phyloP scores from a whole-genome alignment of 805 yeast species.

The Isabelozyma rhagii region DNA sequence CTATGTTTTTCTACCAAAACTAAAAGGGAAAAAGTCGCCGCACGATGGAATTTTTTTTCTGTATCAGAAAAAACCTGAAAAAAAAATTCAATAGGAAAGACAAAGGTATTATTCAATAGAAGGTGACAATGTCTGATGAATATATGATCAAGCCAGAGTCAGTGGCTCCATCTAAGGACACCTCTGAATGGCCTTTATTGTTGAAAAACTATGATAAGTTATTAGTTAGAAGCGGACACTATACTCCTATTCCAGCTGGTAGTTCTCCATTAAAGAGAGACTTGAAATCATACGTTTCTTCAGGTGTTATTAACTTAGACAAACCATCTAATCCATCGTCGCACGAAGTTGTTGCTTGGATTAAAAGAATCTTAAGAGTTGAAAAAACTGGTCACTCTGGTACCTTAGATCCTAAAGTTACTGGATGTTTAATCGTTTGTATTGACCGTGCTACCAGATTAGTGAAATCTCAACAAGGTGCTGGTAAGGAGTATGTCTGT shows the following conservation, averaged over 20 bases:
- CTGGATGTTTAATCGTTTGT: conserved; percentile 98
- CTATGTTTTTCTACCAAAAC: not conserved
- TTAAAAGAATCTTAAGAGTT: conserved; percentile 89
- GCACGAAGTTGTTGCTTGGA: conserved; percentile 99
- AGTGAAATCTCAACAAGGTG: conserved; percentile 98
- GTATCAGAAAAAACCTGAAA: conserved; percentile 6
- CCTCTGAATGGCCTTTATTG: conserved; percentile 93
- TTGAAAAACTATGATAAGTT: conserved; percentile 92
- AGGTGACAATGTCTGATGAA: conserved; percentile 54
- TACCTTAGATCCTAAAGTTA: conserved; percentile 97
- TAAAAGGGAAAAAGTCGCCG: conserved; percentile 18
- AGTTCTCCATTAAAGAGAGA: conserved; percentile 94
- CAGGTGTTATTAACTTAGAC: conserved; percentile 96
- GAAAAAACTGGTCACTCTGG: conserved; percentile 99
- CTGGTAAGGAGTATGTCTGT: conserved; percentile 99
- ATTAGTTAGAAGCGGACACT: conserved; percentile 92
- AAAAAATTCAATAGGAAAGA: not conserved
- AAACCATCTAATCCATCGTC: conserved; percentile 98
- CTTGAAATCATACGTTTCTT: conserved; percentile 79
- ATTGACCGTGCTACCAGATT: conserved; percentile 96
- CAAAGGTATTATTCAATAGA: not conserved
- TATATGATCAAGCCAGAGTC: conserved; percentile 86
- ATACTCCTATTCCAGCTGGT: conserved; percentile 96
- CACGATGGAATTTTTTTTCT: conserved; percentile 18
- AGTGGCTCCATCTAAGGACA: conserved; percentile 73